These are phyloP conservation scores for Talaromyces marneffei DNA, from an alignment of 2,329 filamentous ascomycete species.

Conservation along the genomic window DNA sequence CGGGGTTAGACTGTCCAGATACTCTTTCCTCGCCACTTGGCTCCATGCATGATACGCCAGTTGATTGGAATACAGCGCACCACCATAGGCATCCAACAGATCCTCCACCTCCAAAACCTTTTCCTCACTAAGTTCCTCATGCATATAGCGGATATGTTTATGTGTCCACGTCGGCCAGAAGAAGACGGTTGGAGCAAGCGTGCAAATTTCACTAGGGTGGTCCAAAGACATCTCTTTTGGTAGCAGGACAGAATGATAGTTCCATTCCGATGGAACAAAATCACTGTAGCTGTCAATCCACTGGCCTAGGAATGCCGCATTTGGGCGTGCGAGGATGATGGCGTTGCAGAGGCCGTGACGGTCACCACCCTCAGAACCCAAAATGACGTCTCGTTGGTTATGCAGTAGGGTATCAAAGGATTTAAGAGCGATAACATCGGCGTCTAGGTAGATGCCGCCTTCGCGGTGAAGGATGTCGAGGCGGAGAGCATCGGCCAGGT, in stretches of 20 bases:
- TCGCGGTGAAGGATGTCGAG: constrained; percentile 31
- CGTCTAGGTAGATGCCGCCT: constrained; percentile 36
- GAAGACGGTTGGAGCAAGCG: constrained; percentile 33
- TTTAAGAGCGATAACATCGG: constrained; percentile 33
- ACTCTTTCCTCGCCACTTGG: constrained; percentile 31
- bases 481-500: constrained; percentile 33
- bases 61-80: constrained; percentile 33
- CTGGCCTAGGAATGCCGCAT: constrained; percentile 31
- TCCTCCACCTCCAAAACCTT: constrained; percentile 28
- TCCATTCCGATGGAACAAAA: constrained; percentile 34
- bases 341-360: constrained; percentile 37
- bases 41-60: constrained; percentile 38
- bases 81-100: constrained; percentile 28
- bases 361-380: constrained; percentile 36
- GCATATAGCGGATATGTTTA: constrained; percentile 37
- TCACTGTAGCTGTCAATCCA: constrained; percentile 33
- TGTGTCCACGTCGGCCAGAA: constrained; percentile 42
- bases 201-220: constrained; percentile 30
- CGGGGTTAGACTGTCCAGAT: constrained; percentile 31
- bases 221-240: constrained; percentile 29
- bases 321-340: constrained; percentile 33
- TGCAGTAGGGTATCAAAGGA: constrained; percentile 26
- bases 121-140: constrained; percentile 25
- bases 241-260: constrained; percentile 35
- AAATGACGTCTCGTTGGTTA: constrained; percentile 28